These are phyloP conservation scores for Salix udensis DNA, from an alignment of 345 rosid genomes.

Conservation along the genomic window DNA sequence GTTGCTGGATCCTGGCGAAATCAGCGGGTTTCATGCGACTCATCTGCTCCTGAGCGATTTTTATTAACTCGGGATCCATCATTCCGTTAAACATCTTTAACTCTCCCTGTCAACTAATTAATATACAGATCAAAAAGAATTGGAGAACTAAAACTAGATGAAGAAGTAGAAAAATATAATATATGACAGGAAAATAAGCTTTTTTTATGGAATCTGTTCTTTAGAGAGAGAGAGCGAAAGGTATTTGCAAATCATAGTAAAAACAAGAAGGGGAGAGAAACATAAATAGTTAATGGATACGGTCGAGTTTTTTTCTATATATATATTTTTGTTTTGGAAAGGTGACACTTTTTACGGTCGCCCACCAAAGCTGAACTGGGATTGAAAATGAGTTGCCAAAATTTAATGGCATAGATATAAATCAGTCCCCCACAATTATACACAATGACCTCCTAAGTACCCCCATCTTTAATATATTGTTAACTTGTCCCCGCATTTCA, in stretches of 20 bases:
- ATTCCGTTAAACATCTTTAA: constrained; percentile 57
- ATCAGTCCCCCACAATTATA: neutral
- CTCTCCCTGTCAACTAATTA: neutral
- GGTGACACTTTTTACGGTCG: neutral
- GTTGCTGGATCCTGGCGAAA: constrained; percentile 41
- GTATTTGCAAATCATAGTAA: neutral
- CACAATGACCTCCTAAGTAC: neutral
- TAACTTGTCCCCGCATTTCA: too few relatives aligned
- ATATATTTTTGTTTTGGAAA: neutral
- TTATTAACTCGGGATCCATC: constrained; percentile 95
- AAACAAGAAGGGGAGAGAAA: too few relatives aligned
- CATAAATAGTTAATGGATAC: too few relatives aligned
- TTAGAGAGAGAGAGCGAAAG: neutral
- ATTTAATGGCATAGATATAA: neutral
- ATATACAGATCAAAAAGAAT: neutral
- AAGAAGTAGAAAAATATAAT: neutral
- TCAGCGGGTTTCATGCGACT: constrained; percentile 91
- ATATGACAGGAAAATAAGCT: neutral
- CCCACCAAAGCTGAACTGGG: neutral
- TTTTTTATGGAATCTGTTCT: neutral
- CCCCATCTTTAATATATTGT: neutral
- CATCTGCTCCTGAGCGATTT: constrained; percentile 92
- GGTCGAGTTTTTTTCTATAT: too few relatives aligned
- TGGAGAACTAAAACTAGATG: neutral
- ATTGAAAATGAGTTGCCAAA: neutral